Evolutionary conservation across 2,329 filamentous ascomycete genomes (phyloP), one percentile per base, ranked within the genome.

Genomic region (Alternaria burnsii): DNA sequence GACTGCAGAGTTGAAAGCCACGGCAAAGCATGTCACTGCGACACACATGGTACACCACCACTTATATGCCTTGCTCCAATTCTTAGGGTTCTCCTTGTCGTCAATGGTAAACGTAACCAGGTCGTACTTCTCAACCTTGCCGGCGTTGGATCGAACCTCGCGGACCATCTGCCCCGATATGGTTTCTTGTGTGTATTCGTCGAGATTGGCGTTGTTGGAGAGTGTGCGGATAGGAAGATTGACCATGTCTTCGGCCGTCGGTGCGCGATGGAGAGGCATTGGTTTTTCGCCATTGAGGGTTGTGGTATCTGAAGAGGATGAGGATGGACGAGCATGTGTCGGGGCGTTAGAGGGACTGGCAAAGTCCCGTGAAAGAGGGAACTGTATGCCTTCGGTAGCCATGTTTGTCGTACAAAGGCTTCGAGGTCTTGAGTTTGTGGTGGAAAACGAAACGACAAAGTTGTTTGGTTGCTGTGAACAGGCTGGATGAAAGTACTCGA

Each of bases 31-130:
- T 1, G 81, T 82, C 0, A 81, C 32, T 0, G 93, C 91, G 0
- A 97, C 92, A 16, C 92, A 88, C 89, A 96, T 93, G 24, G 93
- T 97, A 73, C 87, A 89, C 70, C 72, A 80, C 91, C 92, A 94
- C 79, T 94, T 95, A 77, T 82, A 90, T 1, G 80, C 82, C 77
- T 92, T 93, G 58, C 85, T 87, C 91, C 91, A 95, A 78, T 94
- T 95, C 83, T 94, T 94, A 0, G 92, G 92, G 71, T 94, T 94
- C 65, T 89, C 90, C 0, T 87, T 86, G 74, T 95, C 92, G 59
- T 88, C 81, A 3, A 89, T 84, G 4, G 83, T 86, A 73, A 95
- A 97, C 0, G 89, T 91, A 34, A 91, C 88, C 10, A 91, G 81
- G 59, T 89, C 87, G 72, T 86, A 89, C 62, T 75, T 66, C 58